A percentile compares a stretch with the other conserved stretches of the same genome.
phyloP scores from a whole-genome alignment of 164 flowering plant species.

The Tetracentron sinense region DNA sequence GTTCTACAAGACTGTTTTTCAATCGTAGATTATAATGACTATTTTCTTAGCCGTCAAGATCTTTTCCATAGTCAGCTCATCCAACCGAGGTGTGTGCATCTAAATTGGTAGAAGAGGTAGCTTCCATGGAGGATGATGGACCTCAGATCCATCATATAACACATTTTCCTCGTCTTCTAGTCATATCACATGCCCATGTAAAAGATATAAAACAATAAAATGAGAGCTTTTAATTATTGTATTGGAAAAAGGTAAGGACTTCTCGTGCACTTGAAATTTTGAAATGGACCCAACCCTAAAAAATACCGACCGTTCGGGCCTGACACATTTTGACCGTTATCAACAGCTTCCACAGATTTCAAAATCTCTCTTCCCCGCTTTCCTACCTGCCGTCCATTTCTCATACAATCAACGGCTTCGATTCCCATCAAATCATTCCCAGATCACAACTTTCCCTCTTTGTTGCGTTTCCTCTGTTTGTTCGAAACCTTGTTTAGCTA shows the following conservation, averaged over 20 bases:
- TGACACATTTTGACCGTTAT: conserved; percentile 30
- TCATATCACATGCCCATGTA: neutral
- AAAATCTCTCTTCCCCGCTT: conserved; percentile 20
- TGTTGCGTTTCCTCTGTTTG: neutral
- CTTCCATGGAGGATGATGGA: no score
- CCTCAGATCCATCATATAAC: no score
- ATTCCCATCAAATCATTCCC: conserved; percentile 18
- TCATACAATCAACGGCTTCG: conserved; percentile 28
- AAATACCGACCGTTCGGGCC: conserved; percentile 20
- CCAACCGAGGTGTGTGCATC: no score
- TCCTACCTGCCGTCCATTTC: conserved; percentile 22
- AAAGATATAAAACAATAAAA: neutral
- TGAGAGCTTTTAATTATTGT: no score
- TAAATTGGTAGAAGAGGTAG: no score
- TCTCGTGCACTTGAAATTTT: no score
- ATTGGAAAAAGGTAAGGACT: no score
- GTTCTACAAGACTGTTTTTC: no score
- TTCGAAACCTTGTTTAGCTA: neutral
- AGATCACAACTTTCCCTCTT: conserved; percentile 15
- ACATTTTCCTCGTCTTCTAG: no score
- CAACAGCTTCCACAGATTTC: conserved; percentile 15
- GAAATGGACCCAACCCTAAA: neutral
- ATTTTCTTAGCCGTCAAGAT: no score
- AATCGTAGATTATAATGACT: no score
- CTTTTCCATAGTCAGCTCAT: no score